phyloP scores from a whole-genome alignment of 192 early-diverging fungal genomes.

The Phycomyces nitens region DNA sequence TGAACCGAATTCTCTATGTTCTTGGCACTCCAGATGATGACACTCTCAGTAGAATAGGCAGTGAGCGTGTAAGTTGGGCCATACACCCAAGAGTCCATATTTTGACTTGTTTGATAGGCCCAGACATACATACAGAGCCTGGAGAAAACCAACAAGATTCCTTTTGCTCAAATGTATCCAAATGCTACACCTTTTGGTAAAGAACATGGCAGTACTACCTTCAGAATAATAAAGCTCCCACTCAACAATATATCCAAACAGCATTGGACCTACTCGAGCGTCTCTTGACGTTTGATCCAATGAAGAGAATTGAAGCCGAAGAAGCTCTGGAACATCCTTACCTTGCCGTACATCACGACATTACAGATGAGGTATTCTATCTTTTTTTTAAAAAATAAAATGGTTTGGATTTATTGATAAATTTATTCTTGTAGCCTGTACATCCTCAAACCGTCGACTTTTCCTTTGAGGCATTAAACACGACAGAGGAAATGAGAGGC shows the following conservation, averaged over 20 bases:
- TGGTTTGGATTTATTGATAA: not conserved
- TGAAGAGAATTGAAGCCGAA: constrained; percentile 83
- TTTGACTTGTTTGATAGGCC: constrained; percentile 54
- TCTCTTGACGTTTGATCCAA: constrained; percentile 85
- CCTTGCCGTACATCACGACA: constrained; percentile 55
- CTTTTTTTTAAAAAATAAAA: not conserved
- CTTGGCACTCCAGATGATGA: constrained; percentile 90
- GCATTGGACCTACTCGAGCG: constrained; percentile 87
- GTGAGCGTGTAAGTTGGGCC: constrained; percentile 75
- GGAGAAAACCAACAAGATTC: constrained; percentile 69
- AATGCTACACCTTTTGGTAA: constrained; percentile 79
- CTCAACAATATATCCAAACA: constrained; percentile 19
- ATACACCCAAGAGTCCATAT: constrained; percentile 58
- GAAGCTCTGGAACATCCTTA: constrained; percentile 92
- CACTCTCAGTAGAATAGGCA: constrained; percentile 77
- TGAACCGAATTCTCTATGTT: constrained; percentile 91
- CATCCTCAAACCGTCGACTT: constrained; percentile 72
- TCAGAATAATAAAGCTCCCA: too few relatives aligned
- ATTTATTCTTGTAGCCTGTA: constrained; percentile 52
- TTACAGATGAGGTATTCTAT: constrained; percentile 27
- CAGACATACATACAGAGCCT: constrained; percentile 83
- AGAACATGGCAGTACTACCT: constrained; percentile 37
- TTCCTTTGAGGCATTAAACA: constrained; percentile 68
- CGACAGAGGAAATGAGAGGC: constrained; percentile 73
- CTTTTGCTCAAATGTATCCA: constrained; percentile 43